Evolutionary conservation across 208 protist genomes (phyloP).

Genomic region (Herpetomonas muscarum): DNA sequence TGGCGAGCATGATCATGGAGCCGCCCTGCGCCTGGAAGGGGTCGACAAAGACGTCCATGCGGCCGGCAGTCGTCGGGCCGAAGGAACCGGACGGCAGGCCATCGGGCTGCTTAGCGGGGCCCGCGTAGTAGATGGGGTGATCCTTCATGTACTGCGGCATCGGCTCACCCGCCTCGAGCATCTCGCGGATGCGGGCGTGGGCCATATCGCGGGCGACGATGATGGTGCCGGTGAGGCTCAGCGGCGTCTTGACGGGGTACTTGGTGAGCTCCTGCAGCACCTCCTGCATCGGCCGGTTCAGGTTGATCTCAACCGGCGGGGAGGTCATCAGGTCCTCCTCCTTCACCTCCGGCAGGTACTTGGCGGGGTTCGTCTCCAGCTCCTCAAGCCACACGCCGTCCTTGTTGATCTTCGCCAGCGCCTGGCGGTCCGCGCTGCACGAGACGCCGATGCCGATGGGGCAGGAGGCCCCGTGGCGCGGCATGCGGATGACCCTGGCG

Average conservation of each 20-base stretch:
- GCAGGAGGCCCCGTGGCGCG: slow-evolving; percentile 90
- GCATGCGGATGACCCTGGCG: slow-evolving; percentile 93
- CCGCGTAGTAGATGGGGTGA: slow-evolving; percentile 97
- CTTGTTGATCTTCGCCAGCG: slow-evolving; percentile 92
- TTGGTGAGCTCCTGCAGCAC: slow-evolving; percentile 73
- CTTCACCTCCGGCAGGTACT: slow-evolving; percentile 91
- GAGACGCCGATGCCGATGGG: slow-evolving; percentile 95
- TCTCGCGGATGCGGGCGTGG: slow-evolving; percentile 93
- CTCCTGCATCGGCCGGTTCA: slow-evolving; percentile 92
- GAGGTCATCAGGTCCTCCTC: slow-evolving; percentile 73
- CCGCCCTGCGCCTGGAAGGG: slow-evolving; percentile 90
- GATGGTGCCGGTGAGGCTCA: slow-evolving; percentile 94
- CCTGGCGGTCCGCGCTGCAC: slow-evolving; percentile 96
- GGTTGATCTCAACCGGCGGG: slow-evolving; percentile 86
- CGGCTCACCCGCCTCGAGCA: slow-evolving; percentile 82
- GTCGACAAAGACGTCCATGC: slow-evolving; percentile 96
- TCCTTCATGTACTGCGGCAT: slow-evolving; percentile 94
- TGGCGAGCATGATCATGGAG: slow-evolving; percentile 93
- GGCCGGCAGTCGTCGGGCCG: slow-evolving; percentile 95
- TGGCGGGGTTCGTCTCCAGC: slow-evolving; percentile 93
- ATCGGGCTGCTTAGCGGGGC: slow-evolving; percentile 96
- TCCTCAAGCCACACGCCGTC: slow-evolving; percentile 96
- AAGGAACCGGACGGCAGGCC: slow-evolving; percentile 94
- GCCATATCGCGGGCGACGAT: slow-evolving; percentile 98
- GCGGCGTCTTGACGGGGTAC: slow-evolving; percentile 90